A percentile compares a stretch with the other conserved stretches of the same genome.
phyloP scores from a whole-genome alignment of 1,139 yeast genomes.

The Geotrichum australiense region DNA sequence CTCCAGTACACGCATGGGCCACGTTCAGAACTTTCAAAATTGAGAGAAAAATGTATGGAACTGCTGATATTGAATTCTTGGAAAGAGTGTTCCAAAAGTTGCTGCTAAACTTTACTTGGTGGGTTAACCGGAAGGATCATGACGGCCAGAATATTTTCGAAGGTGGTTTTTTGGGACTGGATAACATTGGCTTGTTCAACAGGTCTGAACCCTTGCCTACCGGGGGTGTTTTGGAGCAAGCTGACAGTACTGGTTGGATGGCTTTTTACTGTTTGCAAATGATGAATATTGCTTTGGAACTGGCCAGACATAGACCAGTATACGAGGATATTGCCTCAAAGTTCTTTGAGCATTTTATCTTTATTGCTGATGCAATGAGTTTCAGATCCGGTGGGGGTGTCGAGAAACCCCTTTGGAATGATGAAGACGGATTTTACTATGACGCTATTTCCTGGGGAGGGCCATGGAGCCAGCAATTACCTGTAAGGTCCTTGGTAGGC shows the following conservation, averaged over 20 bases:
- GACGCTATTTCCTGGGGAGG: constrained; percentile 89
- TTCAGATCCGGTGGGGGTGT: constrained; percentile 49
- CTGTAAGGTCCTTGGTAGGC: constrained; percentile 88
- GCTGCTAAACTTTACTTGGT: constrained; percentile 89
- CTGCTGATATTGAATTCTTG: constrained; percentile 74
- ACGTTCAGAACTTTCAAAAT: constrained; percentile 84
- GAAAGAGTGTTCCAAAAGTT: constrained; percentile 90
- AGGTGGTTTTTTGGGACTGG: constrained; percentile 93
- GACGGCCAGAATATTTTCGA: constrained; percentile 89
- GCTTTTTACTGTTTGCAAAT: constrained; percentile 88
- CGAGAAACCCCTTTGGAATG: constrained; percentile 78
- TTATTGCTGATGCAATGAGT: constrained; percentile 94
- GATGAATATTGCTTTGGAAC: constrained; percentile 89
- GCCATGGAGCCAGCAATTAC: constrained; percentile 61
- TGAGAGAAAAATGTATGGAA: constrained; percentile 80
- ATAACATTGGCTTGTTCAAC: constrained; percentile 89
- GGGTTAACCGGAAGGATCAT: constrained; percentile 91
- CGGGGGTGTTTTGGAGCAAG: constrained; percentile 88
- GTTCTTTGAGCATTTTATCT: constrained; percentile 86
- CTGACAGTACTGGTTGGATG: constrained; percentile 99
- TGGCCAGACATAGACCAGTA: constrained; percentile 78
- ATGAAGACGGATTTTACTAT: constrained; percentile 79
- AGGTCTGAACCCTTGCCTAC: constrained; percentile 93
- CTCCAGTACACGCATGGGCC: constrained; percentile 98
- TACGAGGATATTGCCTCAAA: constrained; percentile 94